Evolutionary conservation across 495 filamentous ascomycete genomes (phyloP).

Genomic region (Penicillium bialowiezense): DNA sequence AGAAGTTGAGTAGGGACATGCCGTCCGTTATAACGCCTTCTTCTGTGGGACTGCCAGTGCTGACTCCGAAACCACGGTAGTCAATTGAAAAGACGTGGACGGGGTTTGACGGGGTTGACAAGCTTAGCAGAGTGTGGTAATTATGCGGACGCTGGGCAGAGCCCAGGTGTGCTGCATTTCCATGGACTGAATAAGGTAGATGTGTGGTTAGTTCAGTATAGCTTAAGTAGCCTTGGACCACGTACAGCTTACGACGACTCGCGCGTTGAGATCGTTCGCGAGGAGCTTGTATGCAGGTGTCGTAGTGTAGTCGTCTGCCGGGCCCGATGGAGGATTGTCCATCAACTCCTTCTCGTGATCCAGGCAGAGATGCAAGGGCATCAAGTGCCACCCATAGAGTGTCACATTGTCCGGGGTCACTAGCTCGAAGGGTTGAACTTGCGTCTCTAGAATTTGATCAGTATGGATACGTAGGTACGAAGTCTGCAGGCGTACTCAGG

Average conservation of each 20-base stretch:
- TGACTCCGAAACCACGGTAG: slow-evolving; percentile 87
- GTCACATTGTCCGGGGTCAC: slow-evolving; percentile 55
- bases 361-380: slow-evolving; percentile 53
- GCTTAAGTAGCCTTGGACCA: slow-evolving; percentile 3
- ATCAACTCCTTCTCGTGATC: slow-evolving; percentile 46
- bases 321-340: slow-evolving; percentile 40
- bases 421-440: slow-evolving; percentile 58
- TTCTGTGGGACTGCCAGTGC: slow-evolving; percentile 78
- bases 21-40: slow-evolving; percentile 79
- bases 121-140: slow-evolving; percentile 38
- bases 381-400: slow-evolving; percentile 60
- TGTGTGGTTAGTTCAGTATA: not conserved
- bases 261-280: slow-evolving; percentile 50
- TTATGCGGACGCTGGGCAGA: slow-evolving; percentile 41
- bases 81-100: slow-evolving; percentile 73
- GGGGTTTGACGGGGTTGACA: slow-evolving; percentile 47
- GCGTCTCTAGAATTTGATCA: slow-evolving; percentile 44
- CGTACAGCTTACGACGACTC: slow-evolving; percentile 57
- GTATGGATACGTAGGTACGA: not conserved
- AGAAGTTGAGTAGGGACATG: slow-evolving; percentile 61
- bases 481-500: slow-evolving; percentile 53
- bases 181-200: slow-evolving; percentile 36
- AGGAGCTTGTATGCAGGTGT: slow-evolving; percentile 53
- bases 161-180: slow-evolving; percentile 48
- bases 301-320: slow-evolving; percentile 39